Conservation (phyloP, 1,284 basidiomycete species). For the Austropuccinia psidii region DNA sequence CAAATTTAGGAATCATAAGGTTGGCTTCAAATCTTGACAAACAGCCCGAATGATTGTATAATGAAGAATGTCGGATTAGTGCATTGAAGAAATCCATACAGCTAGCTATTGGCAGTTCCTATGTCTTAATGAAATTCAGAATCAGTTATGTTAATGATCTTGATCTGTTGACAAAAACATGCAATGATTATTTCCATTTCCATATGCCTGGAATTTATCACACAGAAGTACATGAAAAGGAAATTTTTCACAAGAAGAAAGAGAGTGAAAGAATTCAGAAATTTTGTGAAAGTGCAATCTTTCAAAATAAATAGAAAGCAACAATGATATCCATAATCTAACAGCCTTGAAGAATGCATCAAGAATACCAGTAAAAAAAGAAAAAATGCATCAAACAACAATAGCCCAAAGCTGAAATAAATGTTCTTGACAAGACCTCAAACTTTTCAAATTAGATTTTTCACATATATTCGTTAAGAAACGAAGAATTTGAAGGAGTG, state of each 20-base stretch:
- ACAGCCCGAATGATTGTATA: not conserved
- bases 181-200: conserved; percentile 6
- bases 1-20: no score
- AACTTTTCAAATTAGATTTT: no score
- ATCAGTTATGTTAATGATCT: not conserved
- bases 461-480: no score
- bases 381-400: conserved; percentile 3
- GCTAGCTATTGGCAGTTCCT: not conserved
- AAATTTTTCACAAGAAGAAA: no score
- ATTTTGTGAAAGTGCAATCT: no score
- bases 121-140: conserved; percentile 6
- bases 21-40: not conserved
- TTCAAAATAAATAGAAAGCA: no score
- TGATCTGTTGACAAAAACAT: not conserved
- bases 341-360: no score
- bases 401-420: not conserved
- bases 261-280: no score
- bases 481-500: no score
- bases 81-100: not conserved
- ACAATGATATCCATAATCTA: no score
- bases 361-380: not conserved
- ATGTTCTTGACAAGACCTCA: not conserved
- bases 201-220: not conserved
- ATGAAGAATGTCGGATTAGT: not conserved
- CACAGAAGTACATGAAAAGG: no score